Evolutionary conservation across 495 filamentous ascomycete species (phyloP).

Genomic region (Cercophora samala): DNA sequence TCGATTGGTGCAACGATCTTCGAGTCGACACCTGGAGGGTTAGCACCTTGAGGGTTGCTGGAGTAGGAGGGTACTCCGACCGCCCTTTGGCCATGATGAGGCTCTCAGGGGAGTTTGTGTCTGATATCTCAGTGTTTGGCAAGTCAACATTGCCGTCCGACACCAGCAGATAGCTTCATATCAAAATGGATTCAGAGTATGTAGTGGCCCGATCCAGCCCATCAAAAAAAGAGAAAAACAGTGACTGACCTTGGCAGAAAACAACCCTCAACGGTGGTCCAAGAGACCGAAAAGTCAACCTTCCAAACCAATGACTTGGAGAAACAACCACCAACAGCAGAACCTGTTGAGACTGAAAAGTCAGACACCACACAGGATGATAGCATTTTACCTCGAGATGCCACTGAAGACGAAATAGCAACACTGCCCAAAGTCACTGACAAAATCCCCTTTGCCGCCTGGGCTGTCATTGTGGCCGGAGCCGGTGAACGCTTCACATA

Average conservation of each 20-base stretch:
- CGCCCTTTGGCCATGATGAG: not conserved
- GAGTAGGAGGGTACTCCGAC: not conserved
- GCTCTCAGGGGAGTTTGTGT: not conserved
- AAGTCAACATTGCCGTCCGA: not conserved
- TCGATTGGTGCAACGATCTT: not conserved
- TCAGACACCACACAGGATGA: not conserved
- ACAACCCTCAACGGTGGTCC: not conserved
- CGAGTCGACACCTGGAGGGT: not conserved
- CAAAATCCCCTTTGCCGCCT: slow-evolving; percentile 22
- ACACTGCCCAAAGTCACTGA: slow-evolving; percentile 22
- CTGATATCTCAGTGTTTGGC: not conserved
- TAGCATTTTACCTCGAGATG: slow-evolving; percentile 13
- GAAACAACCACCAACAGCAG: not conserved
- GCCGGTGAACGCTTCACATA: slow-evolving; percentile 27
- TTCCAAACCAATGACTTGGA: not conserved
- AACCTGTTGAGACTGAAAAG: not conserved
- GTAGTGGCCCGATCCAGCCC: not conserved
- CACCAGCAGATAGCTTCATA: too few relatives aligned
- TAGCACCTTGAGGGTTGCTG: not conserved
- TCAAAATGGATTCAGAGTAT: slow-evolving; percentile 9
- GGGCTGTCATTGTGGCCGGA: slow-evolving; percentile 24
- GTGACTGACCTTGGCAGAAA: not conserved
- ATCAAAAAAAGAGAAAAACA: not conserved
- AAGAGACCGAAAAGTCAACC: not conserved
- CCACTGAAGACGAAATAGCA: slow-evolving; percentile 23